phyloP scores from a whole-genome alignment of 208 protist species.

The Trypanosoma caninum region DNA sequence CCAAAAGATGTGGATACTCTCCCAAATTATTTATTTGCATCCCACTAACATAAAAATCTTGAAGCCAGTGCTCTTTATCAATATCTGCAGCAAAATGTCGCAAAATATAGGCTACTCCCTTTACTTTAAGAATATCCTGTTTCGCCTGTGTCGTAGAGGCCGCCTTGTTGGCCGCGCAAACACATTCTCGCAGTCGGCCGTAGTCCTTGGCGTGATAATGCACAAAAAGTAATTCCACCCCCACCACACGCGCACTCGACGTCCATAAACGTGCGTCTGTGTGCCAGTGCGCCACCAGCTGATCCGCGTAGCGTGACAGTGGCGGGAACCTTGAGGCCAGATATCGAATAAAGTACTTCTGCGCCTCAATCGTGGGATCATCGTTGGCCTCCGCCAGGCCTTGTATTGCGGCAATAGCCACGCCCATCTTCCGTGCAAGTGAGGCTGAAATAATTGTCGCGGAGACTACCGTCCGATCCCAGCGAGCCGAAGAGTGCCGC shows the following conservation, averaged over 20 bases:
- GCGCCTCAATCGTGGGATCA: constrained; percentile 48
- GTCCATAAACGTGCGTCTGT: constrained; percentile 13
- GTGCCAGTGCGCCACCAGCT: constrained; percentile 74
- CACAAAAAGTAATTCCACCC: constrained; percentile 40
- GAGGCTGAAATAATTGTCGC: constrained; percentile 51
- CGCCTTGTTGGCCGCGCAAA: not conserved
- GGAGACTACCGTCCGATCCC: constrained; percentile 56
- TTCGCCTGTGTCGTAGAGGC: constrained; percentile 2
- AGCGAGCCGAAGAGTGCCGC: constrained; percentile 75
- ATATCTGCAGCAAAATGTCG: constrained; percentile 22
- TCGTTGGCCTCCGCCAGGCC: constrained; percentile 45
- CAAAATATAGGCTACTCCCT: constrained; percentile 25
- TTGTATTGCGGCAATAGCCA: constrained; percentile 63
- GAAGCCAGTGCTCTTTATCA: constrained; percentile 18
- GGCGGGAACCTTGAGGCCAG: constrained; percentile 37
- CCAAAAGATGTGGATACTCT: constrained; percentile 30
- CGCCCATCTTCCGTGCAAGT: constrained; percentile 31
- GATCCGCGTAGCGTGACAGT: constrained; percentile 61
- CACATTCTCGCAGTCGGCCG: constrained; percentile 10
- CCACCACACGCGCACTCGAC: constrained; percentile 32
- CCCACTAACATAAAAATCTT: constrained; percentile 15
- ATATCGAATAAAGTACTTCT: constrained; percentile 47
- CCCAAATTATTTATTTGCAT: constrained; percentile 25
- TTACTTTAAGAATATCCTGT: constrained; percentile 17
- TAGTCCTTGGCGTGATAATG: constrained; percentile 30